Conservation (phyloP, 768 basidiomycete species). For the Psilocybe sp. region DNA sequence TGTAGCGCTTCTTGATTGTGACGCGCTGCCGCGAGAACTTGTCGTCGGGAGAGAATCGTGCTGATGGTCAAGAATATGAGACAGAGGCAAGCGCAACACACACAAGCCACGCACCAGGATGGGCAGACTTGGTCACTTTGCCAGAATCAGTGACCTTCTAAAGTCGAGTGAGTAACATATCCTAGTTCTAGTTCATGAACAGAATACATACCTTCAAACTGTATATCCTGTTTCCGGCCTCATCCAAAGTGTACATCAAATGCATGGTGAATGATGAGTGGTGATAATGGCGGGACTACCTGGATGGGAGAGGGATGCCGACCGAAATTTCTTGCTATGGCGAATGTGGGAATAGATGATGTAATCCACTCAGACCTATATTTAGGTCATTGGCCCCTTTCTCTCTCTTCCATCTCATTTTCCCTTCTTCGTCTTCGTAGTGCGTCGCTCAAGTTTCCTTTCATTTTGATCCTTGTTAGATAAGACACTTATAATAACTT, state of each 20-base stretch:
- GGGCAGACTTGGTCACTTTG: conserved; percentile 90
- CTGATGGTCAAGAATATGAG: conserved; percentile 34
- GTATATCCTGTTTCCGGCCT: conserved; percentile 78
- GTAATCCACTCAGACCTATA: too few species aligned
- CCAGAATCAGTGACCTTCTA: conserved; percentile 86
- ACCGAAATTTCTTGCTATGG: too few species aligned
- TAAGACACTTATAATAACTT: too few species aligned
- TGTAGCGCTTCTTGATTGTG: conserved; percentile 92
- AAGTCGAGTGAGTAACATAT: background rate
- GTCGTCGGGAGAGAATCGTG: conserved; percentile 98
- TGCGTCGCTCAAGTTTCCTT: too few species aligned
- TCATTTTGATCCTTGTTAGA: too few species aligned
- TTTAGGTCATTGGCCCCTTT: too few species aligned
- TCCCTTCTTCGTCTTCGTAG: too few species aligned
- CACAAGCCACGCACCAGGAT: conserved; percentile 71
- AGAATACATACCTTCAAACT: conserved; percentile 80
- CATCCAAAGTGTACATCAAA: conserved; percentile 91
- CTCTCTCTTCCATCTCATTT: too few species aligned
- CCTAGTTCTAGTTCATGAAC: background rate
- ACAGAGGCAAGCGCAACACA: conserved; percentile 2
- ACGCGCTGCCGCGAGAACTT: conserved; percentile 98
- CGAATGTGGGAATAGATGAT: too few species aligned
- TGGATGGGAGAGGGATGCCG: too few species aligned
- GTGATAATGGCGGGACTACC: background rate
- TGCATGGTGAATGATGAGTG: conserved; percentile 60